phyloP scores from a whole-genome alignment of 176 grass and related monocot genomes.

The Leersia perrieri region DNA sequence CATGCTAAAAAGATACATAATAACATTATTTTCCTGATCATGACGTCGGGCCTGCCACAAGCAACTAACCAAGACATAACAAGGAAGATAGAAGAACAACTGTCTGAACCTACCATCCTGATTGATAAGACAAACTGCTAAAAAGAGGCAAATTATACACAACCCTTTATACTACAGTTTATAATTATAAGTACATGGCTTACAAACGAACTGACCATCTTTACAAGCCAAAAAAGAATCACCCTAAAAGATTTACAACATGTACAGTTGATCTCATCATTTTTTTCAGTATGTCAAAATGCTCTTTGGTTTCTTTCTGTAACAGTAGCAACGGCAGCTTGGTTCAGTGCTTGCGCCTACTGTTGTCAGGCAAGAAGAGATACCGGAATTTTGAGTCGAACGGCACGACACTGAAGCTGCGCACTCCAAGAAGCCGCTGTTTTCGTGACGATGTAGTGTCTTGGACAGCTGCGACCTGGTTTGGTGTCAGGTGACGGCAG shows the following conservation, averaged over 20 bases:
- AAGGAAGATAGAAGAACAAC: background rate
- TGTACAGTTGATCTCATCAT: slow-evolving; percentile 4
- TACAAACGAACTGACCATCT: slow-evolving; percentile 3
- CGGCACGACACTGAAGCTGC: slow-evolving; percentile 61
- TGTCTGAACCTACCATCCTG: background rate
- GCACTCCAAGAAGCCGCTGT: slow-evolving; percentile 62
- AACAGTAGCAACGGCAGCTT: background rate
- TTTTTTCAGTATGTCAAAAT: slow-evolving; percentile 2
- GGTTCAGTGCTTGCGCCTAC: background rate
- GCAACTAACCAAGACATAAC: too few relatives aligned
- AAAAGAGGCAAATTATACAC: background rate
- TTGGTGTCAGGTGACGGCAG: slow-evolving; percentile 68
- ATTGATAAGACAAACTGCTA: background rate
- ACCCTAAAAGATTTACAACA: slow-evolving; percentile 30
- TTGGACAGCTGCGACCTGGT: slow-evolving; percentile 57
- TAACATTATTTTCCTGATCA: background rate
- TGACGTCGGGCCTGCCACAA: background rate
- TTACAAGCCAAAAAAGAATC: slow-evolving; percentile 29
- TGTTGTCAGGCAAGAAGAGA: slow-evolving; percentile 61
- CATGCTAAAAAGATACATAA: background rate
- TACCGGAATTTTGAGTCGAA: slow-evolving; percentile 84
- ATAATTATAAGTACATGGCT: background rate
- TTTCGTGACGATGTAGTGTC: slow-evolving; percentile 54
- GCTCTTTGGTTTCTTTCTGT: background rate
- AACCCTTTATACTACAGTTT: background rate